Conservation (phyloP, 805 yeast species). For the Ogataea polymorpha region DNA sequence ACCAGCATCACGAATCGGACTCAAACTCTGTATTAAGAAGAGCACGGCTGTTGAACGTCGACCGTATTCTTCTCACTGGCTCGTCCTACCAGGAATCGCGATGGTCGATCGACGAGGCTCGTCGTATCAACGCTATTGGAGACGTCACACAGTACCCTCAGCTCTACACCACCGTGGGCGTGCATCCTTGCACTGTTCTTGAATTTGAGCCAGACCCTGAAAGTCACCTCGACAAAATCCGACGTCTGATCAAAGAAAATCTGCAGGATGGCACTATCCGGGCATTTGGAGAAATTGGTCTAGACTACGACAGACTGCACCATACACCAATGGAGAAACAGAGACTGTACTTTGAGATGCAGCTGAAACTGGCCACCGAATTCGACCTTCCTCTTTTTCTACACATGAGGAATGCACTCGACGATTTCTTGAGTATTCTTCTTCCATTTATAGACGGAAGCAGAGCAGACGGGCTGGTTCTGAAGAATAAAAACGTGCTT, state of each 20-base stretch:
- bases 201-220: slow-evolving; percentile 42
- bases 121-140: slow-evolving; percentile 10
- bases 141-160: slow-evolving; percentile 24
- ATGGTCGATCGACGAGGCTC: slow-evolving; percentile 57
- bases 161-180: slow-evolving; percentile 78
- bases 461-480: slow-evolving; percentile 25
- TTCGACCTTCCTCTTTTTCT: slow-evolving; percentile 73
- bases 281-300: slow-evolving; percentile 94
- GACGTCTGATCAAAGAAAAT: slow-evolving; percentile 48
- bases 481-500: slow-evolving; percentile 57
- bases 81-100: slow-evolving; percentile 67
- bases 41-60: slow-evolving; percentile 64
- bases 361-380: slow-evolving; percentile 62
- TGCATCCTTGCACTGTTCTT: slow-evolving; percentile 87
- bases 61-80: slow-evolving; percentile 77
- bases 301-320: slow-evolving; percentile 88
- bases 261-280: slow-evolving; percentile 50
- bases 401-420: slow-evolving; percentile 85
- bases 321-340: slow-evolving; percentile 72
- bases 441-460: slow-evolving; percentile 56
- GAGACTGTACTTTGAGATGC: slow-evolving; percentile 61
- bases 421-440: slow-evolving; percentile 68
- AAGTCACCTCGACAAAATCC: slow-evolving; percentile 46
- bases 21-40: slow-evolving; percentile 59
- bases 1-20: slow-evolving; percentile 64